Conservation (phyloP, 345 rosid genomes). For the Moringa oleifera region DNA sequence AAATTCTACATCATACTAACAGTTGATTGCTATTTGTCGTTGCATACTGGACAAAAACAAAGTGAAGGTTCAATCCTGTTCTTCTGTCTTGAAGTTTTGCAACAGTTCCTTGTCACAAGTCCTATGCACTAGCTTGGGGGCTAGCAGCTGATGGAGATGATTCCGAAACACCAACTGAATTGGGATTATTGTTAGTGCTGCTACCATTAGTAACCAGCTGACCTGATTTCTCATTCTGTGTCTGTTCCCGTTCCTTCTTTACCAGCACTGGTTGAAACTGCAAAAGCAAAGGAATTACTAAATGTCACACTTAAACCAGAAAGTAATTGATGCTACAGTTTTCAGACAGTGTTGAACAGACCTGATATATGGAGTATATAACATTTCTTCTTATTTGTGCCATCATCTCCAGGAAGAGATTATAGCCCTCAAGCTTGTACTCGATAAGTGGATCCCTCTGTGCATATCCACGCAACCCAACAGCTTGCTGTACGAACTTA, state of each 20-base stretch:
- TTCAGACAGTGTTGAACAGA: constrained; percentile 10
- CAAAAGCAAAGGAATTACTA: not conserved
- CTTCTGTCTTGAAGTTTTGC: not conserved
- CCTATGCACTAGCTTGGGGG: constrained; percentile 34
- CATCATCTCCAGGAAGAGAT: constrained; percentile 96
- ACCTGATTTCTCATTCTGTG: constrained; percentile 41
- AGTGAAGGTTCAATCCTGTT: not conserved
- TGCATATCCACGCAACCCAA: constrained; percentile 93
- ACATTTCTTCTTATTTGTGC: constrained; percentile 95
- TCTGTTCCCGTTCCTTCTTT: constrained; percentile 56
- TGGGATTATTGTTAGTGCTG: constrained; percentile 25
- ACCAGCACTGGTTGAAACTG: constrained; percentile 92
- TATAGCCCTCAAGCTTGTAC: constrained; percentile 95
- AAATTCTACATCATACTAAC: constrained; percentile 8
- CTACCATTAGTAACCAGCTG: constrained; percentile 45
- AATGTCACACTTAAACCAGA: not conserved
- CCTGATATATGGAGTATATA: constrained; percentile 96
- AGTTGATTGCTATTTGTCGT: not conserved
- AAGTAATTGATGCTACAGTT: not conserved
- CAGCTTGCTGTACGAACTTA: constrained; percentile 96
- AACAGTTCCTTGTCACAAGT: not conserved
- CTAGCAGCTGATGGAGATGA: constrained; percentile 46
- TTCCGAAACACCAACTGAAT: constrained; percentile 44
- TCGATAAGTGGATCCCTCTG: constrained; percentile 96
- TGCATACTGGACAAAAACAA: not conserved